Evolutionary conservation across 2,329 filamentous ascomycete genomes (phyloP), one percentile per base, ranked within the genome.

Genomic region (Aspergillus ustus): DNA sequence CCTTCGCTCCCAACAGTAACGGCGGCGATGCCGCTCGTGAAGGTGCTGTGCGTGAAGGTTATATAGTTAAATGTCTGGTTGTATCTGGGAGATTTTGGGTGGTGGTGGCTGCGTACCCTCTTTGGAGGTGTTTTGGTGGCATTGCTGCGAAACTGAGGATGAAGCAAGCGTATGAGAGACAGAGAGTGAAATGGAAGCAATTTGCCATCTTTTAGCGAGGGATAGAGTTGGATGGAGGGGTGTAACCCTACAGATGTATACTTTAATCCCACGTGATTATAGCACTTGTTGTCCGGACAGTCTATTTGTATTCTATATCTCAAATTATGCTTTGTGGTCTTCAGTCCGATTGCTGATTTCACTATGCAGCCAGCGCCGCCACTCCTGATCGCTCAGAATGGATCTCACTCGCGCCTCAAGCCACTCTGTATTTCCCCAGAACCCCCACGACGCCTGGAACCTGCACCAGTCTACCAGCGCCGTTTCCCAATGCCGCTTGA

Each of bases 381-480:
- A 87, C 0, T 52, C 65, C 8, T 70, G 55, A 37, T 86, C 81
- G 1, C 67, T 69, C 34, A 85, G 49, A 49, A 87, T 85, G 2
- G 70, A 78, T 45, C 84, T 75, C 0, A 84, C 84, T 53, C 85
- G 78, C 0, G 82, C 83, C 67, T 86, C 82, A 0, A 87, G 78
- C 85, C 85, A 87, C 44, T 82, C 78, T 0, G 82, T 85, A 43
- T 87, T 87, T 0, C 85, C 85, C 85, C 85, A 87, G 62, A 86
- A 87, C 0, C 85, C 85, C 85, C 85, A 87, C 0, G 83, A 85
- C 0, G 84, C 84, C 71, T 87, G 84, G 57, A 87, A 87, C 6
- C 85, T 72, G 62, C 87, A 81, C 88, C 88, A 91, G 68, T 91
- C 88, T 0, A 90, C 87, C 3, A 90, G 72, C 0, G 88, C 88